Base-by-base conservation (phyloP, 2,329 filamentous ascomycete species). In the Bipolaris oryzae region DNA sequence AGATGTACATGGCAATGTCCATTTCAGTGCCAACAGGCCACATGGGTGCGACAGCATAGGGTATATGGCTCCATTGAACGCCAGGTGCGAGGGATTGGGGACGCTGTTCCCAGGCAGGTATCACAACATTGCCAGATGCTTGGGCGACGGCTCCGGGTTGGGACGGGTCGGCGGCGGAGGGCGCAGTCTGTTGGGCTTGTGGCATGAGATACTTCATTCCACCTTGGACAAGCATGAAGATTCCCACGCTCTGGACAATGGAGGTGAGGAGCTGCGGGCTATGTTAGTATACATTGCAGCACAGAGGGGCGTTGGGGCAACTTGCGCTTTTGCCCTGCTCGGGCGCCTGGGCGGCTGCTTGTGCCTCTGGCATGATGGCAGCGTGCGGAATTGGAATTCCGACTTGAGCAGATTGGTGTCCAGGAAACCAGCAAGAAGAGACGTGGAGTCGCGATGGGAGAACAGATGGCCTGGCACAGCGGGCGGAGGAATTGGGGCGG, bases 1-100 rank as follows among this genome's bases (percentile, higher is more conserved):
- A 94, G 53, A 98, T 85, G 67, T 94, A 95, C 72, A 99, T 85
- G 64, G 86, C 82, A 67, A 99, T 86, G 76, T 99, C 95, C 65
- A 99, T 77, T 57, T 85, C 80, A 68, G 87, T 90, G 73, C 95
- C 87, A 45, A 84, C 80, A 2, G 91, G 87, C 95, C 95, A 99
- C 70, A 98, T 92, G 20, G 95, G 93, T 35, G 90, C 90, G 59
- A 97, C 82, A 54, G 83, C 84, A 63, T 88, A 83, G 1, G 92
- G 92, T 16, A 91, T 78, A 1, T 78, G 75, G 67, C 83, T 89
- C 74, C 88, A 89, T 48, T 82, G 77, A 20, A 87, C 88, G 43
- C 70, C 69, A 3, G 68, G 64, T 77, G 87, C 75, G 70, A 87
- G 79, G 16, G 70, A 64, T 23, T 60, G 61, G 10, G 76, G 75